Percentiles rank a stretch among this genome's conserved stretches.
phyloP scores from a whole-genome alignment of 2,329 filamentous ascomycete genomes.

The Aspergillus ibericus region DNA sequence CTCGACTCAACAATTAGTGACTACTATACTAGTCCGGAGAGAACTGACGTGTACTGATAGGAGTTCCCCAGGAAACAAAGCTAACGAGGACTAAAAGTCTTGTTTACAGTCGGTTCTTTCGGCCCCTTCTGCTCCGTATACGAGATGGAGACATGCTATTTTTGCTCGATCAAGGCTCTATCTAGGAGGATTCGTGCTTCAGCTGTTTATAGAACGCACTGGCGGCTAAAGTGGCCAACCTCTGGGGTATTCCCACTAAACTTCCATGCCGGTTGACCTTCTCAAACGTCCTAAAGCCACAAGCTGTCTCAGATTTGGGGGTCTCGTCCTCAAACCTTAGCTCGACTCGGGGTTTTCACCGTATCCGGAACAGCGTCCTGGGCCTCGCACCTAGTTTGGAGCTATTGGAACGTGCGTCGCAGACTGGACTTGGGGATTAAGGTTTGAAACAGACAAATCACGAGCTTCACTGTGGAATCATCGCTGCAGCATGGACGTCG shows the following conservation, averaged over 20 bases:
- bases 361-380: slow-evolving; percentile 21
- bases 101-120: not conserved
- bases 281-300: slow-evolving; percentile 7
- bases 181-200: slow-evolving; percentile 1
- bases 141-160: not conserved
- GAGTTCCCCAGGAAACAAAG: not conserved
- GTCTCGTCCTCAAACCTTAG: slow-evolving; percentile 19
- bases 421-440: slow-evolving; percentile 14
- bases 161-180: not conserved
- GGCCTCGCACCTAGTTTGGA: slow-evolving; percentile 5
- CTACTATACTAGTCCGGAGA: not conserved
- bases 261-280: not conserved
- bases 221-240: not conserved
- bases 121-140: not conserved
- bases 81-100: not conserved
- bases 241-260: not conserved
- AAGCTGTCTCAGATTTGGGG: slow-evolving; percentile 13
- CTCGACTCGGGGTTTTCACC: slow-evolving; percentile 23
- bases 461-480: slow-evolving; percentile 8
- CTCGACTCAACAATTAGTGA: not conserved
- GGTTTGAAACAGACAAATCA: slow-evolving; percentile 16
- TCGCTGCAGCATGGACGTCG: slow-evolving; percentile 8
- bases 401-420: slow-evolving; percentile 17
- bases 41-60: not conserved
- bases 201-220: slow-evolving; percentile 4